Conservation (phyloP, 768 basidiomycete genomes). For the Tremella yokohamensis region DNA sequence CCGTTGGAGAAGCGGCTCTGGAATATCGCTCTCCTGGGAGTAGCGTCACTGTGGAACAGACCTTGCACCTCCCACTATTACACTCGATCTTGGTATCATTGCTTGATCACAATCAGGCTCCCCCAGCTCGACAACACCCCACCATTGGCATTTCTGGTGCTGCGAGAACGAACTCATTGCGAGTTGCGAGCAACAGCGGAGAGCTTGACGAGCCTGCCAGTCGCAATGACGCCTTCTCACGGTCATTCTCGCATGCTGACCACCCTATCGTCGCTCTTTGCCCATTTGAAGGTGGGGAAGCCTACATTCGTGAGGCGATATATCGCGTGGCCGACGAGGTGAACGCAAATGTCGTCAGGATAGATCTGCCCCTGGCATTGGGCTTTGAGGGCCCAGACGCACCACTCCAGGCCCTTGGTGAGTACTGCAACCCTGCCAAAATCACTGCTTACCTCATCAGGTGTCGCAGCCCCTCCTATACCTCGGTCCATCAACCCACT, state of each 20-base stretch:
- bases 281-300: slow-evolving; percentile 82
- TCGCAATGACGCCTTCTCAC: no score
- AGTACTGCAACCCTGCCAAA: not conserved
- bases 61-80: not conserved
- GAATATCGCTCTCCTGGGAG: no score
- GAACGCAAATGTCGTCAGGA: slow-evolving; percentile 73
- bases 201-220: no score
- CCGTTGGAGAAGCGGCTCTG: no score
- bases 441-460: slow-evolving; percentile 15
- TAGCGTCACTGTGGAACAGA: not conserved
- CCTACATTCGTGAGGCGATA: slow-evolving; percentile 74
- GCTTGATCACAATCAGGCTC: no score
- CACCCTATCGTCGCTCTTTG: slow-evolving; percentile 44
- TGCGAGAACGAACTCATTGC: no score
- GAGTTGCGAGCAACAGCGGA: no score
- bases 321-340: slow-evolving; percentile 69
- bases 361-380: slow-evolving; percentile 78
- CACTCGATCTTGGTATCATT: no score
- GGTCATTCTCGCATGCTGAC: not conserved
- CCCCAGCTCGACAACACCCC: no score
- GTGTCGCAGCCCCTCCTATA: slow-evolving; percentile 5
- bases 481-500: slow-evolving; percentile 11
- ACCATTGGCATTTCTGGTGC: no score
- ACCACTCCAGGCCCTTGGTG: slow-evolving; percentile 31
- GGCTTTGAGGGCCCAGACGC: slow-evolving; percentile 86